These are phyloP conservation scores for Bacterosira constricta DNA, from an alignment of 108 stramenopile species.

Conservation along the genomic window DNA sequence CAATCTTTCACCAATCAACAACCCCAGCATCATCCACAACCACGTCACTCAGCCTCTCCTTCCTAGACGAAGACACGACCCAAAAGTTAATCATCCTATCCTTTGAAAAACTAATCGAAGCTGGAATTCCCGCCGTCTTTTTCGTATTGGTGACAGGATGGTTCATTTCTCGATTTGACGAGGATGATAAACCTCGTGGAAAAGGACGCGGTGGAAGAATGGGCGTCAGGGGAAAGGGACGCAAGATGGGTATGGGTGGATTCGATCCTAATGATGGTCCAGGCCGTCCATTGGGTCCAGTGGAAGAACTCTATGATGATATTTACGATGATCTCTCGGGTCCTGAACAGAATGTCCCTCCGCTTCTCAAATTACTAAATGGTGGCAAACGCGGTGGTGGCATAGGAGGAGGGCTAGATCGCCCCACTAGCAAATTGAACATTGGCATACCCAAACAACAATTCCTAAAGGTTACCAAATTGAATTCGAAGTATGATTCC, in stretches of 20 bases:
- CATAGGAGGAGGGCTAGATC: neutral
- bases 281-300: slow-evolving; percentile 33
- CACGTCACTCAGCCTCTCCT: neutral
- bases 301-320: slow-evolving; percentile 78
- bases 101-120: slow-evolving; percentile 41
- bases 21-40: neutral
- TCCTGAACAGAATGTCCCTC: slow-evolving; percentile 5
- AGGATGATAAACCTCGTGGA: neutral
- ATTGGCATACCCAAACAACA: slow-evolving; percentile 68
- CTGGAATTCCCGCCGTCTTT: slow-evolving; percentile 38
- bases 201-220: neutral
- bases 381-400: neutral
- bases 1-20: neutral
- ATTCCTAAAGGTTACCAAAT: slow-evolving; percentile 67
- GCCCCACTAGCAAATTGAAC: slow-evolving; percentile 53
- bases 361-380: slow-evolving; percentile 16
- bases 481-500: slow-evolving; percentile 73
- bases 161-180: slow-evolving; percentile 7
- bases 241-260: neutral
- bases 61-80: slow-evolving; percentile 34
- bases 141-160: slow-evolving; percentile 23
- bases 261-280: slow-evolving; percentile 12
- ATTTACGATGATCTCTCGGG: slow-evolving; percentile 62
- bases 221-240: neutral
- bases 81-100: slow-evolving; percentile 38